Evolutionary conservation across 768 basidiomycete genomes (phyloP), one percentile per base, ranked within the genome.

Genomic region (Sporobolomyces pararoseus): DNA sequence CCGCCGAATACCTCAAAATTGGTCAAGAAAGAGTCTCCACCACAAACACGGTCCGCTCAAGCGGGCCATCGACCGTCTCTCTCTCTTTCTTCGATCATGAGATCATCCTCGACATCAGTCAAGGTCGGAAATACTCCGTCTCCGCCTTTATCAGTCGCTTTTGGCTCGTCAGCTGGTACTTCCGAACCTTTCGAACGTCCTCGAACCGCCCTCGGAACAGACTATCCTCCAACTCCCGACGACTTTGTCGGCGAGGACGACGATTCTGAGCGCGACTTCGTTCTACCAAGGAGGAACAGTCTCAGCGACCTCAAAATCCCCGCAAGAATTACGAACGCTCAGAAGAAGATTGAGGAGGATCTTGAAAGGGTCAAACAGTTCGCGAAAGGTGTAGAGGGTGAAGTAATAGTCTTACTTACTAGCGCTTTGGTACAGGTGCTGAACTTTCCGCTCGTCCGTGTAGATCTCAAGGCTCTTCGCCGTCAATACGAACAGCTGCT

Each of bases 291-390:
- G 50, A 67, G 78, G 57, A 77, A 77, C 67, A 77, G 76, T 49
- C 46, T 78, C 51, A 76, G 78, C 52, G 78, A 78, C 44, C 32
- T 78, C 63, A 53, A 73, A 39, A 78, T 78, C 32, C 78, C 78
- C 29, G 47, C 64, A 25, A 44, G 75, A 19, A 76, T 78, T 51
- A 75, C 74, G 44, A 70, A 60, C n/a, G 75, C 77, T 16, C 78
- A 78, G 69, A 72, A 68, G 34, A 76, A 75, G 68, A 75, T 78
- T 37, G 69, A 77, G 51, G 75, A 77, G 64, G 77, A 76, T 46
- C 51, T 78, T 7, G 71, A 74, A 32, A 47, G 75, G 23, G 77
- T 78, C 44, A 75, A 74, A 59, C 72, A 78, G 69, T 78, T 78
- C 54, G 77, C 76, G 6, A 39, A 70, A 52, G 75, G 73, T 7